Evolutionary conservation across 225 moss, liverwort and hornwort genomes (phyloP), one percentile per base, ranked within the genome.

Genomic region (Pseudoscleropodium purum): DNA sequence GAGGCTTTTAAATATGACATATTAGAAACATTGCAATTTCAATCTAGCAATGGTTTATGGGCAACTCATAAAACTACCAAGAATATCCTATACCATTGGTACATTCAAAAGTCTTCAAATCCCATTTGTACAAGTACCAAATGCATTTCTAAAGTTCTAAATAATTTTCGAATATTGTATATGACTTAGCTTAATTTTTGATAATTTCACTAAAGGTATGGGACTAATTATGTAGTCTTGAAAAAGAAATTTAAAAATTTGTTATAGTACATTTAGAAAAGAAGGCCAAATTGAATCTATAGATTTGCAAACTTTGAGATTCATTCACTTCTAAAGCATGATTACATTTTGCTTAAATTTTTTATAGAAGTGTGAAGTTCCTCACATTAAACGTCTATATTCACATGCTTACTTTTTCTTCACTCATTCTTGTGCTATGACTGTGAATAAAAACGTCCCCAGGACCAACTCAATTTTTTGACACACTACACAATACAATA

Each of bases 301-400:
- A 11, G 9, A 18, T 1, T 30, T 45, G 18, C 6, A 45, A 74
- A 74, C 74, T 41, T 39, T 39, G 70, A 39, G 19, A 26, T 39
- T 41, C 25, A 39, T 70, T 8, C 24, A 39, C 4, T 45, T 43
- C 2, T 45, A 6, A 74, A 11, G 6, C 0, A 1, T 74, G 18
- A 18, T 45, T 74, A 29, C 3, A 45, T 45, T 45, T 45, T 45
- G 18, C 18, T 29, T 17, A 1, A 29, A 45, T 2, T 13, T 25
- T 39, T 26, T 41, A 3, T 16, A 43, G 5, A 26, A 27, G 9
- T 15, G 15, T 72, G 39, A 15, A 41, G 26, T 72, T 25, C 27
- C 9, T 73, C 5, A 43, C 27, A 27, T 8, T 5, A 0, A 1
- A 41, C 25, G 18, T 74, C 1, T 45, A 0, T 18, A 7, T 41